Base-by-base conservation (phyloP, 176 grass and related monocot genomes). In the Zea luxurians region DNA sequence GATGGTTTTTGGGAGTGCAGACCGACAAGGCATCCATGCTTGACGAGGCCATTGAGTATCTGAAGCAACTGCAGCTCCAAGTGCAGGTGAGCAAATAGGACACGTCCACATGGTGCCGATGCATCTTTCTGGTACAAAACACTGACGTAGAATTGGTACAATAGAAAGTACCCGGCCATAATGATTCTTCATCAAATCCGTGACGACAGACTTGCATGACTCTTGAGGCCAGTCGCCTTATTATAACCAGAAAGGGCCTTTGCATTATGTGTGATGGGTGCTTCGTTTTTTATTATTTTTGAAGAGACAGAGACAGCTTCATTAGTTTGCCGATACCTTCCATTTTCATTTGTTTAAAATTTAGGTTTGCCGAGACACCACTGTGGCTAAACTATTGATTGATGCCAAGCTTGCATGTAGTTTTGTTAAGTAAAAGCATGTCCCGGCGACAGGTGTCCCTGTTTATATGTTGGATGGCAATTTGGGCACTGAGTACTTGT, bases 21-120 rank as follows among this genome's bases (percentile, higher is more conserved):
- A 94, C 93, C 16, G 95, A 97, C 82, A 97, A 94, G 87, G 95
- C 91, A 36, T 97, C 95, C 71, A 97, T 97, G 91, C 95, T 97
- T 34, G 95, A 97, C 52, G 95, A 97, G 42, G 95, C 91, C 40
- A 97, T 97, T 4, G 95, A 97, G 55, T 97, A 97, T 79, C 95
- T 97, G 52, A 97, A 97, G 76, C 95, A 97, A 41, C 88, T 97
- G 43, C 95, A 97, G 88, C 85, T 97, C 55, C 95, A 97, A 81
- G 95, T 97, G 34, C 95, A 94, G 95, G 95, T 92, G 40, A 86
- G 81, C 71, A 66, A 38, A 76, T 10, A 12, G 16, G 4, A 68
- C 15, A 60, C 50, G 15, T 4, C 37, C 65, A 70, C 10, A 55
- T 81, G 46, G 10, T 71, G 17, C 44, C 6, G 12, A 5, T 57